phyloP scores from a whole-genome alignment of 139 green algal genomes.

The Chlorella sp. region DNA sequence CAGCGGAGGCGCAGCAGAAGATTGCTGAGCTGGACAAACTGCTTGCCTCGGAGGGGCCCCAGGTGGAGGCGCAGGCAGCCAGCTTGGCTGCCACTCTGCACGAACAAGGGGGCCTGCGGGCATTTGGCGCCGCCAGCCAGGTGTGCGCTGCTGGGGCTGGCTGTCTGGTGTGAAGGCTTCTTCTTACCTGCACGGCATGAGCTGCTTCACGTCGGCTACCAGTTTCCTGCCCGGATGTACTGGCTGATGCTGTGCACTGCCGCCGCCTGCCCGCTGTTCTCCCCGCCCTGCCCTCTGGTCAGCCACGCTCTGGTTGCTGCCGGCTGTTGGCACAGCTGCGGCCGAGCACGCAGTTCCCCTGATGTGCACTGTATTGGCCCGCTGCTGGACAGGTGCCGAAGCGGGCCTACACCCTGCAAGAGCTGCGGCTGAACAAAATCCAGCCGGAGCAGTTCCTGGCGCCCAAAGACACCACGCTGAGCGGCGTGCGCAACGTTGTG shows the following conservation, averaged over 20 bases:
- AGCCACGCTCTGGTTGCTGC: no score
- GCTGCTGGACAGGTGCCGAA: conserved; percentile 69
- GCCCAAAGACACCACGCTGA: conserved; percentile 82
- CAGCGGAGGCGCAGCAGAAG: background rate
- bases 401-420: conserved; percentile 81
- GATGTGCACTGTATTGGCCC: no score
- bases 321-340: background rate
- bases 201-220: no score
- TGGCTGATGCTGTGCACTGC: background rate
- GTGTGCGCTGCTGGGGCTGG: background rate
- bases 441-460: conserved; percentile 82
- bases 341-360: background rate
- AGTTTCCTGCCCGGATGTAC: no score
- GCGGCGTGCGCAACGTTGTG: conserved; percentile 63
- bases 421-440: conserved; percentile 92
- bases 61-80: conserved; percentile 40
- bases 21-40: conserved; percentile 34
- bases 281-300: no score
- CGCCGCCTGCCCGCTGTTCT: no score
- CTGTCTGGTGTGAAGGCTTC: no score
- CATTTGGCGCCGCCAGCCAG: conserved; percentile 42
- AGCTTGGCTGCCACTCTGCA: conserved; percentile 44
- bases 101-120: conserved; percentile 48
- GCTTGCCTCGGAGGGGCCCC: conserved; percentile 18
- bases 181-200: no score